phyloP scores from a whole-genome alignment of 1,284 basidiomycete genomes.

The Gymnopus androsaceus region DNA sequence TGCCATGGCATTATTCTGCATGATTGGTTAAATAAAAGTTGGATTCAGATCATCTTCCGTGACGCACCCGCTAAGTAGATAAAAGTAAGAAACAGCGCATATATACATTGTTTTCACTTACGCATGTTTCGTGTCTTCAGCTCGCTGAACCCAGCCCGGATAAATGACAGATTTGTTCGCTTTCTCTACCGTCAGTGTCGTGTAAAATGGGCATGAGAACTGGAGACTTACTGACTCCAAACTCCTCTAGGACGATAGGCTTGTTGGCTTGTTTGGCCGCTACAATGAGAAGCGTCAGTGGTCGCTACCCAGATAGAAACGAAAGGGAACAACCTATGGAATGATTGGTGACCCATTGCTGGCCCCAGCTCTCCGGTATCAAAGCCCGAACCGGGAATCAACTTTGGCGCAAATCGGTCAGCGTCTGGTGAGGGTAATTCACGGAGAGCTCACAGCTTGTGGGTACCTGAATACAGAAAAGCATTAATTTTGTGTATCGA shows the following conservation, averaged over 20 bases:
- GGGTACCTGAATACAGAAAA: constrained; percentile 34
- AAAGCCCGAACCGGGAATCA: constrained; percentile 53
- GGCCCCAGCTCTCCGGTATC: constrained; percentile 50
- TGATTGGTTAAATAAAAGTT: not conserved
- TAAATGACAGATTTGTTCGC: constrained; percentile 55
- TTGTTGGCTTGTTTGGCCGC: constrained; percentile 52
- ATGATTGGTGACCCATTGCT: constrained; percentile 55
- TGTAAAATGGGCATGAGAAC: not conserved
- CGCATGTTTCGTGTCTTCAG: constrained; percentile 52
- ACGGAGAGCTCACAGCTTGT: constrained; percentile 33
- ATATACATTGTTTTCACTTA: constrained; percentile 36
- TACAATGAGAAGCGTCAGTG: constrained; percentile 20
- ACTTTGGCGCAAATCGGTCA: constrained; percentile 28
- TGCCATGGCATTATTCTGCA: constrained; percentile 61
- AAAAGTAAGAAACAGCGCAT: not conserved
- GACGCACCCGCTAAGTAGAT: not conserved
- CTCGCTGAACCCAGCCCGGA: constrained; percentile 50
- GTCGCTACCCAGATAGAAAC: not conserved
- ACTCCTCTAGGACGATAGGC: constrained; percentile 57
- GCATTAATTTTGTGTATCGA: not conserved
- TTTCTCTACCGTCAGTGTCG: constrained; percentile 20
- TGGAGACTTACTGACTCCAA: constrained; percentile 44
- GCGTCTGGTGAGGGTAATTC: too few relatives aligned
- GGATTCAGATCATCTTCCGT: not conserved
- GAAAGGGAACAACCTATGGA: constrained; percentile 36